Evolutionary conservation across 495 filamentous ascomycete species (phyloP), one percentile per base, ranked within the genome.

Genomic region (Talaromyces nanjingensis): DNA sequence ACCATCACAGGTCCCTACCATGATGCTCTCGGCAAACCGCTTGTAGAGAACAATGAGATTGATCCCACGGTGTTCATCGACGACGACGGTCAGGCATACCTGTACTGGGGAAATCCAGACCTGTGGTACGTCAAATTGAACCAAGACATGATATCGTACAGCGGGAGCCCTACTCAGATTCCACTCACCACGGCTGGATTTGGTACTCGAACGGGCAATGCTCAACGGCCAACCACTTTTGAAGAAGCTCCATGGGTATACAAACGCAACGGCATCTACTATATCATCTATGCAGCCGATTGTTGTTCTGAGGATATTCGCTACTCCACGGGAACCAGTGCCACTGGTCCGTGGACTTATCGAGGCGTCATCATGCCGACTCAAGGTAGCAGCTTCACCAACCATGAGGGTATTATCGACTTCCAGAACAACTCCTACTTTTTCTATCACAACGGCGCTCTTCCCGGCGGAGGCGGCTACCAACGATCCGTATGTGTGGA

Each of bases 91-190:
- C 69, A 68, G 31, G 66, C 65, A 6, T 71, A 70, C 37, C 59
- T 71, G 12, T 71, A 71, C 62, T 71, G 66, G 59, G 69, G 69
- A 8, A 71, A 67, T 27, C 69, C 66, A 25, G 52, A 60, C 64
- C 59, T 70, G 29, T 73, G 63, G 58, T 72, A 73, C 63, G 72
- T 74, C 57, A 71, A 69, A 55, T 45, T 74, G 14, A 71, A 72
- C 65, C 62, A 63, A 60, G 72, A 75, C 39, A 73, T 73, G 73
- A 58, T 73, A 62, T 72, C 71, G 31, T 73, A 72, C 66, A 69
- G 63, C 29, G 70, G 71, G 11, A 59, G 57, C 14, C 53, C 53
- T 4, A 56, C 22, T 14, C 22, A 56, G 11, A 56, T 56, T 16
- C 53, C 53, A n/a, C 74, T 69, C 16, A 76, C 60, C 11, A 59